These are phyloP conservation scores for Pseudogymnoascus sp. DNA, from an alignment of 2,329 filamentous ascomycete species.

Conservation along the genomic window DNA sequence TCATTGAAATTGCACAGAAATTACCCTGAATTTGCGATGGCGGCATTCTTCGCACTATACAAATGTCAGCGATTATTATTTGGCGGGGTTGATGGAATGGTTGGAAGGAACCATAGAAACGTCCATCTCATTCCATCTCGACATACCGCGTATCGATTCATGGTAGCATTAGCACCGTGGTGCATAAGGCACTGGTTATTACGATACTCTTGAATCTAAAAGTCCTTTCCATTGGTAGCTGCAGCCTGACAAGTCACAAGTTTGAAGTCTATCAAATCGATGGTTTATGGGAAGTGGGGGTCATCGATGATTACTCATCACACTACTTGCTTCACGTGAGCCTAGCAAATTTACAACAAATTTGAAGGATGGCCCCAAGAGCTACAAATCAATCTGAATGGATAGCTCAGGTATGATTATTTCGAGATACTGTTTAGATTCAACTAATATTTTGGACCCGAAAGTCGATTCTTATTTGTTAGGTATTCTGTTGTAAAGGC, in stretches of 20 bases:
- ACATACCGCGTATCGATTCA: constrained; percentile 7
- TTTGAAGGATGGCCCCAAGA: background rate
- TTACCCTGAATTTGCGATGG: constrained; percentile 2
- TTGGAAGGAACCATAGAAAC: background rate
- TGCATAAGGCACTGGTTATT: constrained; percentile 1
- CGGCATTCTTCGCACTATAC: constrained; percentile 7
- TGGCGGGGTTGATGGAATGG: background rate
- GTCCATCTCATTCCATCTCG: background rate
- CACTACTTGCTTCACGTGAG: constrained; percentile 1
- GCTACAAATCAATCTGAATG: background rate
- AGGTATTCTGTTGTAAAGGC: background rate
- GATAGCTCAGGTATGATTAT: background rate
- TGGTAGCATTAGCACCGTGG: constrained; percentile 4
- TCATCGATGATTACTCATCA: constrained; percentile 7
- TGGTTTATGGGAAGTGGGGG: constrained; percentile 4
- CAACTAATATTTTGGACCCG: background rate
- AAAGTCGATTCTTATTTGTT: background rate
- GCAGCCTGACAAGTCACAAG: background rate
- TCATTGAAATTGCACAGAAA: constrained; percentile 8
- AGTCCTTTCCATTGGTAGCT: background rate
- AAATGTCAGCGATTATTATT: background rate
- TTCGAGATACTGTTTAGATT: background rate
- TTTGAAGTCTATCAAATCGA: constrained; percentile 5
- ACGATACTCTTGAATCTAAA: constrained; percentile 3
- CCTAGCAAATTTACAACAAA: background rate